Base-by-base conservation (phyloP, 1,284 basidiomycete genomes). In the Pseudozyma hubeiensis region DNA sequence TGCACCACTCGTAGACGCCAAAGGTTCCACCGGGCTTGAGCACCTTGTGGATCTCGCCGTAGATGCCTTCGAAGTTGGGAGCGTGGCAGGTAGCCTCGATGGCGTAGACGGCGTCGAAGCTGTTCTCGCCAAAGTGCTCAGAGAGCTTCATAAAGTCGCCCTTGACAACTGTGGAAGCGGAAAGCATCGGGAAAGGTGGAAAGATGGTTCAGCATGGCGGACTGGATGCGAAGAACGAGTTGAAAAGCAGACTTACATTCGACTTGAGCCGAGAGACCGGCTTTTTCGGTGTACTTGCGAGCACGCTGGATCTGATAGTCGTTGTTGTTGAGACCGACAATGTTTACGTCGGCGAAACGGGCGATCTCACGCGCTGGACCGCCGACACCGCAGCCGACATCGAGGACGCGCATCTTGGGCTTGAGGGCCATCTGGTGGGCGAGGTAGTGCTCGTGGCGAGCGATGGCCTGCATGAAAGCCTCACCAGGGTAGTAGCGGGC, bases 11-110 rank as follows among this genome's bases (percentile, higher is more conserved):
- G 86, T 98, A 98, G 46, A 97, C 91, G 84, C 94, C 95, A 85
- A 97, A 97, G 43, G 92, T 88, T 79, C 96, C 96, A 87, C 95
- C 96, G 7, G 96, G 96, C 88, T 99, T 99, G 82, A 99, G 89
- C 31, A 97, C 92, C 86, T 93, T 93, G 85, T 90, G 89, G 84
- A 99, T 97, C 87, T 99, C 90, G 44, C 91, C 90, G 83, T 99
- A 99, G 43, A 98, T 92, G 70, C 94, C 95, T 84, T 97, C 95
- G 88, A 92, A 98, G 46, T 91, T 90, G 13, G 96, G 96, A 2
- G 96, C 95, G 84, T 99, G 96, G 62, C 93, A 92, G 29, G 97
- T 99, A 2, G 96, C 96, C 87, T 99, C 97, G 79, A 99, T 97
- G 51, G 96, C 96, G 83, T 97, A 98, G 91, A 94, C 92, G 60